Percentiles rank a stretch among this genome's conserved stretches.
phyloP scores from a whole-genome alignment of 164 flowering plant species.

The Cinnamomum micranthum region DNA sequence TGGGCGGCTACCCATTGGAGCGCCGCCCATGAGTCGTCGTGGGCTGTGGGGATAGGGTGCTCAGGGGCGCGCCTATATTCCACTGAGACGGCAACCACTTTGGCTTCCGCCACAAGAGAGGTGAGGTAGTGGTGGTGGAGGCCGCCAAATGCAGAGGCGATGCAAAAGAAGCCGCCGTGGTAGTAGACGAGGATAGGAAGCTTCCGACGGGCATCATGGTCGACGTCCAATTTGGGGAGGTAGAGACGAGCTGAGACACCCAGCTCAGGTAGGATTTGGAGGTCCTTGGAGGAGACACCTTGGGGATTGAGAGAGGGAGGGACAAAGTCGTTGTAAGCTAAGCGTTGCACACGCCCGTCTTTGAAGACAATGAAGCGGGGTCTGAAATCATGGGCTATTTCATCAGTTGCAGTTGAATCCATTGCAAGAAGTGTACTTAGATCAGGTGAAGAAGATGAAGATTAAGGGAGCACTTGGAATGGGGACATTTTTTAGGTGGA shows the following conservation, averaged over 20 bases:
- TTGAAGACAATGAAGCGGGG: conserved; percentile 36
- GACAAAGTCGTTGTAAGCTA: conserved; percentile 22
- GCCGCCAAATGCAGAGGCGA: conserved; percentile 31
- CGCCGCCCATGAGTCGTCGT: conserved; percentile 41
- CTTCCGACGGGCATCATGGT: conserved; percentile 8
- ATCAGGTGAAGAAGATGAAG: too few species aligned
- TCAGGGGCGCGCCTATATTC: conserved; percentile 52
- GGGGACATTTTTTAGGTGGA: too few species aligned
- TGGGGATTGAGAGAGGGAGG: conserved; percentile 35
- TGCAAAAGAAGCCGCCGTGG: conserved; percentile 23
- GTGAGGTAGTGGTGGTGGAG: conserved; percentile 32
- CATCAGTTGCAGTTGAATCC: background rate
- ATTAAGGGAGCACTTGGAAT: too few species aligned
- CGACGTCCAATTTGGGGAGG: conserved; percentile 23
- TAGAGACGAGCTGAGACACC: conserved; percentile 48
- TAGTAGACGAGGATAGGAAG: conserved; percentile 39
- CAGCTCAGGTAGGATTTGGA: conserved; percentile 27
- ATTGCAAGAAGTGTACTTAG: too few species aligned
- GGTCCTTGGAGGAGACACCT: conserved; percentile 43
- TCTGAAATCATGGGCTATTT: conserved; percentile 28
- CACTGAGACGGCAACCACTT: conserved; percentile 36
- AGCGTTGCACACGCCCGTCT: conserved; percentile 46
- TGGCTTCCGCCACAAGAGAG: conserved; percentile 29
- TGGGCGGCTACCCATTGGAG: conserved; percentile 41
- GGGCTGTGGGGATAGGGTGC: conserved; percentile 46